phyloP scores from a whole-genome alignment of 2,329 filamentous ascomycete species.

The Fusarium robinianum region DNA sequence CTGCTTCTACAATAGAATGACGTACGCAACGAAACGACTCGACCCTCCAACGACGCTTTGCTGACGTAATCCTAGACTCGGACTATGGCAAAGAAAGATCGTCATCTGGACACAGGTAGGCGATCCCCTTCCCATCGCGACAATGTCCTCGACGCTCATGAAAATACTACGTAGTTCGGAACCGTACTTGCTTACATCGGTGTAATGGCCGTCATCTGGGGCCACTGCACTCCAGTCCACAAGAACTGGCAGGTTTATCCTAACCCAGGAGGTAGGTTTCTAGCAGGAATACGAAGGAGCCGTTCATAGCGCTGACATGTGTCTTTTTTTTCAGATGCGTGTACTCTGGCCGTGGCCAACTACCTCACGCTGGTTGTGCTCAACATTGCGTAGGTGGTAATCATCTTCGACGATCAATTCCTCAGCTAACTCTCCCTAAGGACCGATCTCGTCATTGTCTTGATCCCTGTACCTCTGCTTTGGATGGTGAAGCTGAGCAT shows the following conservation, averaged over 20 bases:
- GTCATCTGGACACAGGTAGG: constrained; percentile 42
- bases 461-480: constrained; percentile 47
- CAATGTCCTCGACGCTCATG: not conserved
- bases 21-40: constrained; percentile 42
- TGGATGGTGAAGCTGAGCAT: constrained; percentile 46
- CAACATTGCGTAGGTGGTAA: constrained; percentile 42
- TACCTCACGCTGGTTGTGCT: constrained; percentile 44
- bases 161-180: constrained; percentile 1
- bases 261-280: constrained; percentile 44
- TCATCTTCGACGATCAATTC: no score
- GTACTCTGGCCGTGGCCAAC: constrained; percentile 43
- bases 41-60: not conserved
- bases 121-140: not conserved
- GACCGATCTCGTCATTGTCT: constrained; percentile 46
- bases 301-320: accelerated
- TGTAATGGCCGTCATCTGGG: constrained; percentile 42
- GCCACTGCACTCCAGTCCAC: constrained; percentile 44
- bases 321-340: constrained; percentile 36
- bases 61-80: constrained; percentile 37
- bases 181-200: constrained; percentile 41
- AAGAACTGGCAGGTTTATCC: constrained; percentile 49
- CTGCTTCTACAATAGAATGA: constrained; percentile 50
- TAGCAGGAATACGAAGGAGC: not conserved
- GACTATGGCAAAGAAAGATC: constrained; percentile 43
- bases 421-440: constrained; percentile 31